A percentile compares a stretch with the other conserved stretches of the same genome.
These are phyloP conservation scores for Phytophthora europaea DNA, from an alignment of 352 stramenopile species.

Conservation along the genomic window DNA sequence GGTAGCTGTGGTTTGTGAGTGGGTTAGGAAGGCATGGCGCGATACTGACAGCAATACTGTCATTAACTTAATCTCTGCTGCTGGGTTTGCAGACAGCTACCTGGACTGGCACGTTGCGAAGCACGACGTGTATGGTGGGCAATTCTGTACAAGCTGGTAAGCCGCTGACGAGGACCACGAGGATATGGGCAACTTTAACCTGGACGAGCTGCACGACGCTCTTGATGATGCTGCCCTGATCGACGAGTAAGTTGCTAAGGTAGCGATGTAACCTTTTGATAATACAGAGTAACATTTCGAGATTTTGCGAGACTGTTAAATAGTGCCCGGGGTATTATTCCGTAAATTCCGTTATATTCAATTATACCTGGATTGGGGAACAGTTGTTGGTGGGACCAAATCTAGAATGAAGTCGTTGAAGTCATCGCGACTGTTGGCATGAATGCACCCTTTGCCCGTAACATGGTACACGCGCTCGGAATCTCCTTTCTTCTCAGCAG, in stretches of 20 bases:
- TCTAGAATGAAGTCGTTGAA: too few species aligned
- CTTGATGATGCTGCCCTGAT: neutral
- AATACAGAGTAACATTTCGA: neutral
- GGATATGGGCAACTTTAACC: neutral
- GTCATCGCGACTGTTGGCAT: too few species aligned
- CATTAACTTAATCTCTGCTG: neutral
- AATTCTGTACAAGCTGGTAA: neutral
- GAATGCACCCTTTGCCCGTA: too few species aligned
- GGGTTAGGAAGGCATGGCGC: constrained; percentile 7
- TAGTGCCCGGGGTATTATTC: neutral
- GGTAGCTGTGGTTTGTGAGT: neutral
- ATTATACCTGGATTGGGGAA: too few species aligned
- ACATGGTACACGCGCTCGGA: too few species aligned
- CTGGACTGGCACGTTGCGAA: neutral
- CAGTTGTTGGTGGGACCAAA: too few species aligned
- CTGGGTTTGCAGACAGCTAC: neutral
- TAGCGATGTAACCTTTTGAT: neutral
- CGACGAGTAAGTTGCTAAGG: neutral
- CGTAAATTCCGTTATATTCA: too few species aligned
- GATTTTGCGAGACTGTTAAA: too few species aligned
- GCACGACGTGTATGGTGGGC: neutral
- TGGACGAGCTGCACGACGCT: neutral
- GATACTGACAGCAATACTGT: constrained; percentile 3
- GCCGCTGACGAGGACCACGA: neutral
- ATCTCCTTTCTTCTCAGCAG: too few species aligned